Base-by-base conservation (phyloP, 305 asterid species). In the Fraxinus dipetala region DNA sequence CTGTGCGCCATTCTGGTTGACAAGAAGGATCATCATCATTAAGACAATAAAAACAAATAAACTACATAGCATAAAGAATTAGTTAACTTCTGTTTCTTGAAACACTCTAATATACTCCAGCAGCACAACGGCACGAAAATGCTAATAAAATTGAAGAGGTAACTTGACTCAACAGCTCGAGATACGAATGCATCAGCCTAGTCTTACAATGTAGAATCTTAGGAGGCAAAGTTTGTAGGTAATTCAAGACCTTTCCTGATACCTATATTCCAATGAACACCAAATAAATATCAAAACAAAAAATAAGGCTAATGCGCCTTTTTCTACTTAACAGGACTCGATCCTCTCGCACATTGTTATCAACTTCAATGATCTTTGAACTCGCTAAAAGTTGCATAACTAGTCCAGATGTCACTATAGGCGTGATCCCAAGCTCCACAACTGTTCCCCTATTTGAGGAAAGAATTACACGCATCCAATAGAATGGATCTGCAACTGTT, bases 381-480 rank as follows among this genome's bases (percentile, higher is more conserved):
- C 97, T 94, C 40, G 94, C 96, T 80, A 93, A 87, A 45, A 93
- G 94, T 82, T 93, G 95, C 94, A 92, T 90, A 59, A 93, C 97
- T 67, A 93, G 83, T 79, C 96, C 96, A 18, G 96, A 92, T 54
- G 97, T 93, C 82, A 93, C 97, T n/a, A 85, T 85, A 13, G 84
- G 84, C 1, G 87, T 84, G 82, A 84, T 84, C 14, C 84, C 84
- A 34, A 84, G 95, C 79, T 84, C 87, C 87, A 84, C 80, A 4
- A 80, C 76, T 16, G 84, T 84, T 8, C 87, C 79, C 72, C 97
- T 80, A 77, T 80, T 84, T 11, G 87, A 84, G 76, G 87, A 84
- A 28, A 84, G 87, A 70, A 80, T 80, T 2, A 84, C 84, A 67
- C 84, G 84, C 84, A 80, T 84, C 86, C 84, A 79, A 35, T 84